phyloP scores from a whole-genome alignment of 345 rosid genomes.

The Brassica incana region DNA sequence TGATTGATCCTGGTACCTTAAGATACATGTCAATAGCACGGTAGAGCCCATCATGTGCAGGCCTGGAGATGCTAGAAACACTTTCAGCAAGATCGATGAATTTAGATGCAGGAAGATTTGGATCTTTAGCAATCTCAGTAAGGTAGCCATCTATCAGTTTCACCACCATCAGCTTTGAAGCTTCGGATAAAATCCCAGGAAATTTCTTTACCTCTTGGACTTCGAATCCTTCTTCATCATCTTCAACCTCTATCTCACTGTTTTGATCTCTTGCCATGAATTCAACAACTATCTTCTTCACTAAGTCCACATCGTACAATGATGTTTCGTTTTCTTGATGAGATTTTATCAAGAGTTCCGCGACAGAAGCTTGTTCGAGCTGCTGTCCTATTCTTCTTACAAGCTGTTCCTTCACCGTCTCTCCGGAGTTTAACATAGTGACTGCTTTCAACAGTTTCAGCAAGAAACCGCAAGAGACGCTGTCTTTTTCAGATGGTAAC shows the following conservation, averaged over 20 bases:
- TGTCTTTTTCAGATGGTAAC: constrained; percentile 66
- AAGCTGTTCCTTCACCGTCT: constrained; percentile 48
- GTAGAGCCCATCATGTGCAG: constrained; percentile 82
- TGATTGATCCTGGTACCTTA: constrained; percentile 46
- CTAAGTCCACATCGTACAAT: constrained; percentile 63
- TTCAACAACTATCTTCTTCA: constrained; percentile 56
- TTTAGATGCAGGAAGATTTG: constrained; percentile 50
- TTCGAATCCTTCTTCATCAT: constrained; percentile 40
- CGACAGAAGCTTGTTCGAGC: constrained; percentile 70
- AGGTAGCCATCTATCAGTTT: constrained; percentile 78
- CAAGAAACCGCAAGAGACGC: constrained; percentile 75
- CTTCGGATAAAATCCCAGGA: constrained; percentile 69
- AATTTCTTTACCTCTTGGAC: constrained; percentile 42
- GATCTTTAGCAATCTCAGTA: constrained; percentile 75
- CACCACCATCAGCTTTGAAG: constrained; percentile 83
- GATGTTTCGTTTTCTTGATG: constrained; percentile 51
- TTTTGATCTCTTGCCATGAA: constrained; percentile 59
- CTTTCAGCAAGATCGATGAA: constrained; percentile 70
- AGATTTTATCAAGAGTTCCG: constrained; percentile 62
- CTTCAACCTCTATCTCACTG: constrained; percentile 44
- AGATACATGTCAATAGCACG: constrained; percentile 82
- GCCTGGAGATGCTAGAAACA: constrained; percentile 63
- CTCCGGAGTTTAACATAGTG: constrained; percentile 53
- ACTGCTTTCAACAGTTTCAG: constrained; percentile 78
- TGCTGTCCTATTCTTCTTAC: constrained; percentile 66